Conservation (phyloP, 345 rosid species). For the Dipteronia sinensis region DNA sequence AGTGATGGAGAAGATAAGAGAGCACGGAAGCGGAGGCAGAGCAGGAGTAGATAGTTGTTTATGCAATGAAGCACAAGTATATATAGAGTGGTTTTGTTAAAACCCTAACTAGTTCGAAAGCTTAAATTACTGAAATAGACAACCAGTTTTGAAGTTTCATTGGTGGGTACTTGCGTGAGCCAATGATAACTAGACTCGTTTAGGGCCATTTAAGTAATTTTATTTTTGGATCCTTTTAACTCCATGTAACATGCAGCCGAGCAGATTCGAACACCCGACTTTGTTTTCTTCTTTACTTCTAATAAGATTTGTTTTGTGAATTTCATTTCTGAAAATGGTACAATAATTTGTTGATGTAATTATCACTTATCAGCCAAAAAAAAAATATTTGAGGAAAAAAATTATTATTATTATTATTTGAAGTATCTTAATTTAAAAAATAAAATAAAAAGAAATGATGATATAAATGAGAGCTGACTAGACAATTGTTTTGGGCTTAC, state of each 20-base stretch:
- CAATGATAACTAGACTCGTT: background rate
- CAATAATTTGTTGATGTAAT: too few species aligned
- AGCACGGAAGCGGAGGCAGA: background rate
- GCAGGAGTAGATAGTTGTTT: background rate
- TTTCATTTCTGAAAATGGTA: background rate
- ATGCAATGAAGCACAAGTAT: too few species aligned
- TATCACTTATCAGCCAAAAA: too few species aligned
- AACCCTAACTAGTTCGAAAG: background rate
- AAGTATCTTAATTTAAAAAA: too few species aligned
- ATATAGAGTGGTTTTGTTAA: background rate
- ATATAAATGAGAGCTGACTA: too few species aligned
- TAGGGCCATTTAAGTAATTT: conserved; percentile 3
- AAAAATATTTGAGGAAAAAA: too few species aligned
- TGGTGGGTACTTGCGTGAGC: too few species aligned
- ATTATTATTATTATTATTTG: too few species aligned
- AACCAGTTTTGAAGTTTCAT: background rate
- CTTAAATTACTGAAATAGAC: conserved; percentile 1
- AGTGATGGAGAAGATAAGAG: background rate
- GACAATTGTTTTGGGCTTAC: too few species aligned
- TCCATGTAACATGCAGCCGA: background rate
- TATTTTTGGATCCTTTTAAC: background rate
- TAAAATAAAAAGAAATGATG: too few species aligned
- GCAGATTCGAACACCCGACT: background rate
- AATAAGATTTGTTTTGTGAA: background rate
- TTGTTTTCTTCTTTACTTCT: background rate